These are phyloP conservation scores for Juglanconis juglandina DNA, from an alignment of 2,329 filamentous ascomycete species.

Conservation along the genomic window DNA sequence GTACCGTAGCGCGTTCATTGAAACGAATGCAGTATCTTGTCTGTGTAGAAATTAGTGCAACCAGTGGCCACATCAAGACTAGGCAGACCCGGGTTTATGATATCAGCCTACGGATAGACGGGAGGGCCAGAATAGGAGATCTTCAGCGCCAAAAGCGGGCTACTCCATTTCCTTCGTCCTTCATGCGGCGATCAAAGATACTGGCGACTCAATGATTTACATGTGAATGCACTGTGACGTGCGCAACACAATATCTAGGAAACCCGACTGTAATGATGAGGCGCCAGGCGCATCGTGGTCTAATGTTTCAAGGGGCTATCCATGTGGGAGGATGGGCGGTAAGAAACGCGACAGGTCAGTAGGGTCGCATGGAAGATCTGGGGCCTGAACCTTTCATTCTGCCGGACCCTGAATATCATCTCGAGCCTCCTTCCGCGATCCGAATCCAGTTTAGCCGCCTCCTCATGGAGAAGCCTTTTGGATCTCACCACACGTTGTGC, in stretches of 20 bases:
- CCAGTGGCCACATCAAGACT: no score
- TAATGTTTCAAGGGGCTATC: not conserved
- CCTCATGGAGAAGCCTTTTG: not conserved
- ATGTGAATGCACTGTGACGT: no score
- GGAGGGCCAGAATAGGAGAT: no score
- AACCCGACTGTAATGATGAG: not conserved
- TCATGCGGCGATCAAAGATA: no score
- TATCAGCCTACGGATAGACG: no score
- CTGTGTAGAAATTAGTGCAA: no score
- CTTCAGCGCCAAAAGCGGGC: no score
- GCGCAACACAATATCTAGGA: not conserved
- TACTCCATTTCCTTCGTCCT: no score
- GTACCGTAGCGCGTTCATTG: no score
- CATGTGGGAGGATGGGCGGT: not conserved
- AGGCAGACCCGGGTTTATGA: no score
- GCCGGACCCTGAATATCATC: not conserved
- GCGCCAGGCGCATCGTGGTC: not conserved
- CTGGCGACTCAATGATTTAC: no score
- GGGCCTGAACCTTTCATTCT: not conserved
- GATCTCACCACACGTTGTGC: not conserved
- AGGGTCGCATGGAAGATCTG: not conserved
- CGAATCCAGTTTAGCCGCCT: slow-evolving; percentile 7
- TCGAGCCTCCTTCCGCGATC: slow-evolving; percentile 4
- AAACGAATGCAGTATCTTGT: no score
- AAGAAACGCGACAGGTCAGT: not conserved